These are phyloP conservation scores for Syzygium malaccense DNA, from an alignment of 441 rosid species.

Conservation along the genomic window DNA sequence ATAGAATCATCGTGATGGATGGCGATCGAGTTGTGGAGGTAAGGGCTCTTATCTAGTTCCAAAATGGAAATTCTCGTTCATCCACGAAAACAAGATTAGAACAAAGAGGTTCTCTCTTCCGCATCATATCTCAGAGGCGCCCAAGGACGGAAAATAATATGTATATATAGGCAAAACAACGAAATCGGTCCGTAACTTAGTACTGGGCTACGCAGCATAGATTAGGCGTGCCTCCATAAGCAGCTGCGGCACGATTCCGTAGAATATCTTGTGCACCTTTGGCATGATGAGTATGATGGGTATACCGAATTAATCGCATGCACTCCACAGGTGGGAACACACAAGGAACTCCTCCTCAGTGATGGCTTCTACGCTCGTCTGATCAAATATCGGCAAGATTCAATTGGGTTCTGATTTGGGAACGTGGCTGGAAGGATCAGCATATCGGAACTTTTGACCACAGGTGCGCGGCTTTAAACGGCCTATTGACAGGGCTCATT, in stretches of 20 bases:
- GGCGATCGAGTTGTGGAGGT: conserved; percentile 27
- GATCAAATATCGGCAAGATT: conserved; percentile 14
- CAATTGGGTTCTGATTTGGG: conserved; percentile 9
- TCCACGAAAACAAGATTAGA: background rate
- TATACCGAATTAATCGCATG: background rate
- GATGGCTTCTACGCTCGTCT: conserved; percentile 23
- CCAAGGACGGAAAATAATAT: background rate
- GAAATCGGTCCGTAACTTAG: background rate
- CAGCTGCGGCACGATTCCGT: background rate
- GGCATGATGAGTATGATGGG: background rate
- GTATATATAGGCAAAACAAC: background rate
- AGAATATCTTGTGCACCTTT: background rate
- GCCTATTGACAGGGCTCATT: background rate
- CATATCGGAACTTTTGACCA: background rate
- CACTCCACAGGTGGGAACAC: conserved; percentile 23
- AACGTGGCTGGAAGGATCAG: background rate
- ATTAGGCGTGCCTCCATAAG: background rate
- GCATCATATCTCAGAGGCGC: background rate
- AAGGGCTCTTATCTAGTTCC: background rate
- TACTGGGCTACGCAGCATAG: background rate
- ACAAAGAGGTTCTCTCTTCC: background rate
- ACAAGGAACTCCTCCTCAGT: conserved; percentile 20
- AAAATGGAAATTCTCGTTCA: background rate
- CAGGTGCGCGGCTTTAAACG: background rate
- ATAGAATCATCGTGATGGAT: conserved; percentile 28